Percentiles rank a stretch among this genome's conserved stretches.
Conservation (phyloP, 345 rosid species). For the Arabidopsis suecica region DNA sequence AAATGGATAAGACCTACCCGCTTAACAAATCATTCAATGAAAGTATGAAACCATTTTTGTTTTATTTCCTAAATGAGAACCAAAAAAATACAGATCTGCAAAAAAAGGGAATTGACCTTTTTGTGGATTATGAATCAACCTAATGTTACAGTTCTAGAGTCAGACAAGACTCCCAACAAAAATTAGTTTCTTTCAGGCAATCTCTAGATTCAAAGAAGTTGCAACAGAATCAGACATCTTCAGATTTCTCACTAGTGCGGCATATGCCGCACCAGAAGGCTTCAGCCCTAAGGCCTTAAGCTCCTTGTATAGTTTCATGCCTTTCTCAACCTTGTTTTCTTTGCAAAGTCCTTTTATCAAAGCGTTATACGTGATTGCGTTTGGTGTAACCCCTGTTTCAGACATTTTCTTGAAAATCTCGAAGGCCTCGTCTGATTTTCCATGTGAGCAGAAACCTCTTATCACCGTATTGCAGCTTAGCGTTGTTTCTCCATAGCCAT, state of each 20-base stretch:
- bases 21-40: not conserved
- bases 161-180: conserved; percentile 9
- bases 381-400: conserved; percentile 54
- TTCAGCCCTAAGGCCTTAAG: conserved; percentile 32
- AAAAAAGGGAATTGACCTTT: conserved; percentile 12
- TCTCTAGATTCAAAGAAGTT: conserved; percentile 27
- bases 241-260: conserved; percentile 32
- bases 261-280: conserved; percentile 37
- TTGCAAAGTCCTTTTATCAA: conserved; percentile 59
- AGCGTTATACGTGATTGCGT: conserved; percentile 53
- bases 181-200: conserved; percentile 21
- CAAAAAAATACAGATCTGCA: conserved; percentile 25
- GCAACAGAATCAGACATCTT: conserved; percentile 25
- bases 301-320: conserved; percentile 26
- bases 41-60: not conserved
- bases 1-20: conserved; percentile 13
- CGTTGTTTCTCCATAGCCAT: conserved; percentile 55
- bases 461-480: conserved; percentile 60
- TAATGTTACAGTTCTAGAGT: conserved; percentile 20
- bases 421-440: conserved; percentile 53
- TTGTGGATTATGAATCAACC: not conserved
- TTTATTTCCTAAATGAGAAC: conserved; percentile 23
- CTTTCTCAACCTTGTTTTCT: conserved; percentile 49
- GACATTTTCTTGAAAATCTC: conserved; percentile 60
- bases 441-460: conserved; percentile 50